phyloP scores from a whole-genome alignment of 1,284 basidiomycete species.

The Microbotryum violaceum region DNA sequence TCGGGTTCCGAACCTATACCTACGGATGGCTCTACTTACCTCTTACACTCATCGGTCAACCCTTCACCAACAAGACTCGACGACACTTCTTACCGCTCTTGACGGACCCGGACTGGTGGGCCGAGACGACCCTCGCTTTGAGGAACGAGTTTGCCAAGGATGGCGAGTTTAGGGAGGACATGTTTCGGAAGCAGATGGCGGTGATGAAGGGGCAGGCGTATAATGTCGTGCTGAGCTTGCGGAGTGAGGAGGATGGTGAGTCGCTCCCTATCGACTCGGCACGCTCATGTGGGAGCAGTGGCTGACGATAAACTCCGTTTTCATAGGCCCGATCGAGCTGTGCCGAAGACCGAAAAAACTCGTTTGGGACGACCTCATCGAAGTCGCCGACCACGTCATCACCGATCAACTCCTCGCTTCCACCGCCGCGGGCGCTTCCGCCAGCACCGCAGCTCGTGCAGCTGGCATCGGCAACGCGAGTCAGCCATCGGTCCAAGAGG shows the following conservation, averaged over 20 bases:
- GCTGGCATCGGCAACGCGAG: too few relatives aligned
- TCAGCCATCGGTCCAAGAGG: too few relatives aligned
- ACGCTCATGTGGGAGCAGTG: not conserved
- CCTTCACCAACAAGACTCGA: conserved; percentile 73
- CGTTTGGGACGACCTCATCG: conserved; percentile 76
- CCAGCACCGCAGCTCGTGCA: too few relatives aligned
- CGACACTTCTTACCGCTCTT: conserved; percentile 73
- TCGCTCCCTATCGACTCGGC: not conserved
- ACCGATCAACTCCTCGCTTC: conserved; percentile 39
- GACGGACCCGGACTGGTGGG: conserved; percentile 80
- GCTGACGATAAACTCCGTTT: not conserved
- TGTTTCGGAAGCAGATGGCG: conserved; percentile 66
- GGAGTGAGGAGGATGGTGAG: conserved; percentile 54
- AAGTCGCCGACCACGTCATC: conserved; percentile 56
- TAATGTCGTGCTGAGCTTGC: conserved; percentile 77
- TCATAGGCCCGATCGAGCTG: conserved; percentile 66
- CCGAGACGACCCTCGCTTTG: conserved; percentile 69
- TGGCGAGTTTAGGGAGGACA: conserved; percentile 50
- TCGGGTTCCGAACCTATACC: conserved; percentile 80
- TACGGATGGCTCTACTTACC: conserved; percentile 88
- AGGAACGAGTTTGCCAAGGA: conserved; percentile 57
- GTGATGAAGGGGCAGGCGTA: conserved; percentile 87
- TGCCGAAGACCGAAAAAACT: conserved; percentile 67
- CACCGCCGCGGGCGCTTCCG: too few relatives aligned
- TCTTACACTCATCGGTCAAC: conserved; percentile 68